phyloP scores from a whole-genome alignment of 164 flowering plant genomes.

The Buxus sempervirens region DNA sequence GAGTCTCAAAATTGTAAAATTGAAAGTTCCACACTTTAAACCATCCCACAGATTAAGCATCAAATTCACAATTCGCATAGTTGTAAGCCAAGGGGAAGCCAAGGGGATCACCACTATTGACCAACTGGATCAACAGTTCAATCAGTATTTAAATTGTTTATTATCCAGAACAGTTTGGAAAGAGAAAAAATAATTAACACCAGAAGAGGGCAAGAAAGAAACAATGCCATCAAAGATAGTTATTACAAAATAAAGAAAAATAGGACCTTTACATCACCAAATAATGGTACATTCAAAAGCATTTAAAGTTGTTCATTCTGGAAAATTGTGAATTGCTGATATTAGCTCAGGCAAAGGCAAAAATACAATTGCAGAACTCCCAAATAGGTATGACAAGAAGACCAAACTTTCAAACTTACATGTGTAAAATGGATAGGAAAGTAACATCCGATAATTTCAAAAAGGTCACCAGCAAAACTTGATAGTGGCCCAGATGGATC shows the following conservation, averaged over 20 bases:
- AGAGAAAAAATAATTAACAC: too few relatives aligned
- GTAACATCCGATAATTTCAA: conserved; percentile 72
- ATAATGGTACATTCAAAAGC: background rate
- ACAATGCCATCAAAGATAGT: background rate
- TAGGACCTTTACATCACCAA: background rate
- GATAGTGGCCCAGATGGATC: conserved; percentile 64
- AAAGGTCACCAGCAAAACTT: conserved; percentile 59
- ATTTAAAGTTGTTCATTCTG: background rate
- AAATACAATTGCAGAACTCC: background rate
- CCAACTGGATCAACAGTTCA: background rate
- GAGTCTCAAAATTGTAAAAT: background rate
- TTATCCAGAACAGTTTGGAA: too few relatives aligned
- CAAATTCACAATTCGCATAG: background rate
- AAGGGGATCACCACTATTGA: background rate
- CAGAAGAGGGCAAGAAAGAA: background rate
- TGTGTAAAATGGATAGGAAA: conserved; percentile 97
- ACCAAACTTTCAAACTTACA: conserved; percentile 42
- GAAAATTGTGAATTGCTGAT: background rate
- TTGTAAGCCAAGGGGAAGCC: background rate
- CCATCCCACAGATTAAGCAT: background rate
- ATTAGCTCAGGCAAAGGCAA: background rate
- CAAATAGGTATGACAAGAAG: background rate
- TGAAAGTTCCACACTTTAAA: too few relatives aligned
- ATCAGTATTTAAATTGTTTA: too few relatives aligned
- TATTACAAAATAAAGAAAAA: too few relatives aligned